Evolutionary conservation across 768 basidiomycete species (phyloP).

Genomic region (Tephrocybe sp.): DNA sequence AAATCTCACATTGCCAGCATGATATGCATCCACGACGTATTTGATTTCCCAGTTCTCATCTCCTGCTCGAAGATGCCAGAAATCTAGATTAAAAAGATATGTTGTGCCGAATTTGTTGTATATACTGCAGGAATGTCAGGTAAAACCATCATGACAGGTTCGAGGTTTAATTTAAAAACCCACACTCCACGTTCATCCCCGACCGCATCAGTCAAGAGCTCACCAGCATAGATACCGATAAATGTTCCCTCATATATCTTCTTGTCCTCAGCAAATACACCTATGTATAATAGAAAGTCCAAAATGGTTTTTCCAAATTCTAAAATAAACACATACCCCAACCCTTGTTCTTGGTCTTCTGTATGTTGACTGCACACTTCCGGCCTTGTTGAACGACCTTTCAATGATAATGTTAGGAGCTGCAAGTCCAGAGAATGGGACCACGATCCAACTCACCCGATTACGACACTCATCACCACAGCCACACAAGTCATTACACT

Average conservation of each 20-base stretch:
- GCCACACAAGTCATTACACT: slow-evolving; percentile 80
- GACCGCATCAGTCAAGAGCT: slow-evolving; percentile 68
- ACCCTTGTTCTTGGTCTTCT: slow-evolving; percentile 73
- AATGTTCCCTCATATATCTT: slow-evolving; percentile 69
- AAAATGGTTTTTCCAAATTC: background rate
- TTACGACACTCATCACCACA: slow-evolving; percentile 84
- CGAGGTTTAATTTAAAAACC: slow-evolving; percentile 21
- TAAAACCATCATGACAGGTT: background rate
- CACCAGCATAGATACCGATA: slow-evolving; percentile 84
- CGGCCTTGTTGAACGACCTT: slow-evolving; percentile 86
- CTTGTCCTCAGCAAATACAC: slow-evolving; percentile 65
- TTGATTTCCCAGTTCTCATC: slow-evolving; percentile 34
- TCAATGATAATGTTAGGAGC: background rate
- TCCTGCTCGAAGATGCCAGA: slow-evolving; percentile 53
- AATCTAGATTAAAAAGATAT: slow-evolving; percentile 83
- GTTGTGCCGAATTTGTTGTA: slow-evolving; percentile 75
- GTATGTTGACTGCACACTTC: slow-evolving; percentile 56
- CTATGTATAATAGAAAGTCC: slow-evolving; percentile 31
- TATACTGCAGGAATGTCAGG: slow-evolving; percentile 36
- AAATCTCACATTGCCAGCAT: slow-evolving; percentile 82
- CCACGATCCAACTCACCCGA: slow-evolving; percentile 47
- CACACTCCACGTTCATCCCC: slow-evolving; percentile 67
- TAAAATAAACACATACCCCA: slow-evolving; percentile 59
- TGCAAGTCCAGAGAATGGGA: background rate
- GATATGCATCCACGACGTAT: slow-evolving; percentile 83